Evolutionary conservation across 768 basidiomycete genomes (phyloP).

Genomic region (Russula dissimulans): DNA sequence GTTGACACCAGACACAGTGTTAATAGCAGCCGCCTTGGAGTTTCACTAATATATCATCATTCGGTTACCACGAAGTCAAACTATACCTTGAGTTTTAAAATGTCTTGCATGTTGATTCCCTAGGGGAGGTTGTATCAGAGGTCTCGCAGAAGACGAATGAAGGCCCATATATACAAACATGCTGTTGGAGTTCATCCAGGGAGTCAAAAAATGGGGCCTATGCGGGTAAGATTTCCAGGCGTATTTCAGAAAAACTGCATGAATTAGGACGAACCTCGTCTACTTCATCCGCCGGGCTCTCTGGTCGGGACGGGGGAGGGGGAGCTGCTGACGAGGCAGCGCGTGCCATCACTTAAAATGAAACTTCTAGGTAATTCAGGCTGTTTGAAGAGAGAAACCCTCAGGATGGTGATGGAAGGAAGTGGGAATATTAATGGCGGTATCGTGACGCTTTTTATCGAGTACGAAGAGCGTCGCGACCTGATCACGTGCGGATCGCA

Average conservation of each 20-base stretch:
- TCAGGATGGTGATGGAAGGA: background rate
- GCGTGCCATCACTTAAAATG: constrained; percentile 8
- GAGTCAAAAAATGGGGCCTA: constrained; percentile 24
- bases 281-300: constrained; percentile 12
- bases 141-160: background rate
- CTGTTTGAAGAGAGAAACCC: background rate
- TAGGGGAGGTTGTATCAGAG: constrained; percentile 25
- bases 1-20: constrained; percentile 78
- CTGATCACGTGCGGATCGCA: constrained; percentile 1
- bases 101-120: constrained; percentile 96
- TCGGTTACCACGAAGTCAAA: constrained; percentile 3
- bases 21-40: constrained; percentile 61
- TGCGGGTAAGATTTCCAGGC: background rate
- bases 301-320: constrained; percentile 13
- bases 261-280: constrained; percentile 7
- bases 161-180: constrained; percentile 20
- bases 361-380: background rate
- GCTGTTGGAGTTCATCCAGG: constrained; percentile 27
- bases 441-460: background rate
- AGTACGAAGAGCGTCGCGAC: background rate
- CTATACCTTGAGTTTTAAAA: constrained; percentile 77
- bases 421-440: background rate
- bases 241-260: background rate
- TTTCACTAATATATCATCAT: constrained; percentile 4
- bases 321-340: constrained; percentile 7